Evolutionary conservation across 1,139 yeast species (phyloP), one percentile per base, ranked within the genome.

Genomic region (Eremothecium gossypii): DNA sequence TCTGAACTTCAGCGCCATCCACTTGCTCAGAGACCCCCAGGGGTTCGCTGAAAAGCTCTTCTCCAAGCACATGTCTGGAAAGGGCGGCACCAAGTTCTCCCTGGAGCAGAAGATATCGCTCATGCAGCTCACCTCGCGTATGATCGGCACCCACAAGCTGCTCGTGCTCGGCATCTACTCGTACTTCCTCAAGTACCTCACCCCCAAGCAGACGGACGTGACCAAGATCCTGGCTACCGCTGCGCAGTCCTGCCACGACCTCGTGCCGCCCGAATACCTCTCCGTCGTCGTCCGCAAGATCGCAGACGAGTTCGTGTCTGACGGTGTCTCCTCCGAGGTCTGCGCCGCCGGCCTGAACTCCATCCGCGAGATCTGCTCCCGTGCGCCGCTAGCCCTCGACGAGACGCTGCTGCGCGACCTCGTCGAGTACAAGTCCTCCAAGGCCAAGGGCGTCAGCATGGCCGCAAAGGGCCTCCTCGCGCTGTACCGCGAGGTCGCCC

Each of bases 331-430:
- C 8, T 81, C 95, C 20, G 96, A 91, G 65, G 98, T 89, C 43
- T 96, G 97, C 9, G 87, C 96, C 40, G 97, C 97, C 3, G 99
- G 99, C 56, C 71, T 91, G 49, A 91, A 91, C 63, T 85, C 97
- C 5, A 89, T 91, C 47, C 73, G 97, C 52, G 98, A 91, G 65
- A 85, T 91, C 46, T 73, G 91, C 49, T 67, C 95, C 1, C 80
- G 98, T 69, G 93, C 95, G 8, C 97, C 98, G 12, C 71, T 91
- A 49, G 95, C 97, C 30, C 86, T 91, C 53, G 96, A 87, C 44
- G 79, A 82, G 41, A 77, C 89, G 1, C 67, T 91, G 45, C 69
- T 91, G 49, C 96, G 87, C 54, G 98, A 91, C 66, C 73, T 91
- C 61, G 74, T 83, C 8, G 95, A 80, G 50, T 91, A 91, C 65